A percentile compares a stretch with the other conserved stretches of the same genome.
Conservation (phyloP, 495 filamentous ascomycete species). For the Penicillium parvum region DNA sequence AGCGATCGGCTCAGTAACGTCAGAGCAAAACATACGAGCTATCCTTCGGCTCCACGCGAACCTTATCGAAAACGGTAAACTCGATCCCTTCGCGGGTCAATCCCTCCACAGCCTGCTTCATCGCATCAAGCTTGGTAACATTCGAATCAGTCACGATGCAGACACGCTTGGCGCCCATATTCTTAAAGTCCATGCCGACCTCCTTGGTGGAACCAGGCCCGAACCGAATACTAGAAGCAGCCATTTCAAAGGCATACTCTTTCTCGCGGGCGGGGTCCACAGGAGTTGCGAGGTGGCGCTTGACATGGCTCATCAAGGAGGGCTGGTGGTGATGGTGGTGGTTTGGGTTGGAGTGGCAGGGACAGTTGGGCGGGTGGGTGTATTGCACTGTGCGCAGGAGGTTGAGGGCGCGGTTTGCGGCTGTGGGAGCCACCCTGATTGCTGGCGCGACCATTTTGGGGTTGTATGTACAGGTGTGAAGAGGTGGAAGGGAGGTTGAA, state of each 20-base stretch:
- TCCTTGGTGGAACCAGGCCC: constrained; percentile 91
- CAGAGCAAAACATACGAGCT: constrained; percentile 59
- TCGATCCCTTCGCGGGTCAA: constrained; percentile 71
- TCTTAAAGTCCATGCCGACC: constrained; percentile 97
- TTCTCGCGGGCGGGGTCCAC: constrained; percentile 67
- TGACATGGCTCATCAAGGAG: constrained; percentile 51
- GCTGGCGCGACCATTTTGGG: constrained; percentile 44
- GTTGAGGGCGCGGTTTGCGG: constrained; percentile 71
- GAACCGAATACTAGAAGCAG: constrained; percentile 85
- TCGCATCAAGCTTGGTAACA: constrained; percentile 73
- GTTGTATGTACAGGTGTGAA: not conserved
- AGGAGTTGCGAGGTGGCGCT: constrained; percentile 67
- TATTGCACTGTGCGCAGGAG: constrained; percentile 87
- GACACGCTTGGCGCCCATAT: constrained; percentile 80
- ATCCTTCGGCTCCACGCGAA: constrained; percentile 87
- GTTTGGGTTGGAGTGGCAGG: constrained; percentile 83
- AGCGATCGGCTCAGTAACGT: not conserved
- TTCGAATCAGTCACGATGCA: constrained; percentile 85
- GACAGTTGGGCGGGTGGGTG: constrained; percentile 83
- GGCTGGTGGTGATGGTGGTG: constrained; percentile 62
- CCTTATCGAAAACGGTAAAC: constrained; percentile 74
- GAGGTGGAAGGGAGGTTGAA: constrained; percentile 7
- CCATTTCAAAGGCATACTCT: constrained; percentile 99
- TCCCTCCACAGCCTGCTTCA: constrained; percentile 76
- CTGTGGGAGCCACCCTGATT: constrained; percentile 60